Base-by-base conservation (phyloP, 495 filamentous ascomycete species). In the Acidiella bohemica region DNA sequence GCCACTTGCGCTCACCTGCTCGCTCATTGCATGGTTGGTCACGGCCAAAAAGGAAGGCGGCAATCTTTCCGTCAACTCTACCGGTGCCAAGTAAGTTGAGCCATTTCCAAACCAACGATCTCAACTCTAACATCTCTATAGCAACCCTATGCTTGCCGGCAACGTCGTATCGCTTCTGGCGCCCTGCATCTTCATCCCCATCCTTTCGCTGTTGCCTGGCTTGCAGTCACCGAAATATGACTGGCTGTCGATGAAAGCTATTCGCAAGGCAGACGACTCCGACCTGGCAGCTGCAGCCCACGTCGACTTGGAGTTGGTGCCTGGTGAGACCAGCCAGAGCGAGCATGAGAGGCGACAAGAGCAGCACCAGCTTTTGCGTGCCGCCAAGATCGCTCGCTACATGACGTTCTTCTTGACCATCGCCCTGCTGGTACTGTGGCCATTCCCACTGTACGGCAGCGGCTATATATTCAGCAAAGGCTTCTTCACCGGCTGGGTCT, bases 401-500 rank as follows among this genome's bases (percentile, higher is more conserved):
- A 68, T 82, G 48, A 94, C 86, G 0, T 67, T 80, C 17, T 62
- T 73, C 50, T 69, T 93, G 66, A 85, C 86, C 0, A 43, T 94
- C 0, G 70, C 73, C 6, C 61, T 96, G 39, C 59, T 96, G 2
- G 67, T 96, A 16, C 70, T 94, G 33, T 96, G 88, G 88, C 88
- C 88, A 7, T 90, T 94, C 68, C 88, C 88, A 1, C 75, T 96
- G 75, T 96, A 92, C 55, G 88, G 84, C 6, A 67, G 68, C 5
- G 73, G 72, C 16, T 96, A 96, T 54, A 71, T 94, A 26, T 94
- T 94, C 64, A 81, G 74, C 57, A 86, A 84, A 64, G 69, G 71
- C 32, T 94, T 94, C 67, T 94, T 93, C 63, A 87, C 84, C 2
- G 86, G 87, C 24, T 94, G 86, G 86, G 75, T 93, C 13, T 64